Base-by-base conservation (phyloP, 2,329 filamentous ascomycete genomes). In the Albifimbria verrucaria region DNA sequence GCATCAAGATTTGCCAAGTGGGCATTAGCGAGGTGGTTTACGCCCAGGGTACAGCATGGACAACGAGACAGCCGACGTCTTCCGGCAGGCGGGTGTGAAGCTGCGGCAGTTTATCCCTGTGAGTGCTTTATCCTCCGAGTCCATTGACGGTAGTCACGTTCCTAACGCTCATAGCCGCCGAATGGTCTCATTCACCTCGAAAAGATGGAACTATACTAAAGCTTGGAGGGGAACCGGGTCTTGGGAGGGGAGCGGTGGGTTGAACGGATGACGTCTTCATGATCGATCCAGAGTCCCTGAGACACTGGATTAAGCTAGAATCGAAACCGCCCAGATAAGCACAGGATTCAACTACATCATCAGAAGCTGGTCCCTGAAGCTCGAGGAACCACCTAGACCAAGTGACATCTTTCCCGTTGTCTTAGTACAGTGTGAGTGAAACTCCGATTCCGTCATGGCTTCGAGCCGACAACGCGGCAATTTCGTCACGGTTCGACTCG, bases 1-100 rank as follows among this genome's bases (percentile, higher is more conserved):
- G 91, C 64, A 96, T 99, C 76, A 99, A 99, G 77, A 97, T 99
- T 65, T 90, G 91, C 21, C 94, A 99, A 74, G 91, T 97, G 7
- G 94, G 94, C 18, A 96, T 99, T 59, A 85, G 83, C 42, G 94
- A 99, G 77, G 94, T 99, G 15, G 92, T 99, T 15, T 99, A 96
- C 65, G 92, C 86, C 59, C 88, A 95, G 67, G 89, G 23, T 99
- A 99, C 69, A 93, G 93, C 68, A 97, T 99, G 88, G 94, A 99
- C 66, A 82, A 77, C 41, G 85, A 90, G 69, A 89, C 91, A 36
- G 91, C 92, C 9, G 82, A 83, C 49, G 88, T 99, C 24, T 89
- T 99, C 60, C 77, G 83, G 53, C 85, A 92, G 68, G 92, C 92
- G 7, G 93, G 93, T 1, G 89, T 97, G 18, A 83, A 81, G 56